Evolutionary conservation across 805 yeast genomes (phyloP), one percentile per base, ranked within the genome.

Genomic region (Henningerozyma blattae): DNA sequence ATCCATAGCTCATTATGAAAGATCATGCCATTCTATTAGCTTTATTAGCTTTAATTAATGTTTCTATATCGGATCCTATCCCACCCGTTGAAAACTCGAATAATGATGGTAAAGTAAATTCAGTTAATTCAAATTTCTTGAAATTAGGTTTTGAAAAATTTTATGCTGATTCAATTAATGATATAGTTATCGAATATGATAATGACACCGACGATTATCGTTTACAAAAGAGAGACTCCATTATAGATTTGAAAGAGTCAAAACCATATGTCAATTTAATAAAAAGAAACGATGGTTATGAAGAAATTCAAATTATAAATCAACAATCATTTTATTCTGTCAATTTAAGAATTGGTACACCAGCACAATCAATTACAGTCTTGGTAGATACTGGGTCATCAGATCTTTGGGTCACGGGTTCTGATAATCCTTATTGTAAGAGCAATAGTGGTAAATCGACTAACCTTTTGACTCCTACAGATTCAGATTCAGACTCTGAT

Each of bases 361-460:
- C 76, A 1, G 47, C 61, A 1, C 78, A 77, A 45, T 51, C 59
- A n/a, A 59, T 78, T 5, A 61, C 61, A 8, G 72, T 78, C 8
- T 52, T 76, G 26, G 50, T 80, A n/a, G 91, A 80, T 47, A 80
- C 87, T 1, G 91, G 89, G 2, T 77, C 86, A 0, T 68, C 82
- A 0, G 89, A 80, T 50, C 56, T 81, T 15, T 78, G 52, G 51
- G 71, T 78, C 16, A 62, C 70, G 38, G 60, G 65, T 19, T 50
- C 67, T 2, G 45, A 57, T 28, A 74, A 72, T 44, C 67, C 77
- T 2, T 67, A 61, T 36, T 69, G 75, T 46, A 20, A 20, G 10
- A 7, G 9, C 7, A 20, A 20, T 20, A 10, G 9, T 7, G 22
- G 22, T 20, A 27, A 44, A 5, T 33, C 50, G 2, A 14, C 14